A percentile compares a stretch with the other conserved stretches of the same genome.
Conservation (phyloP, 495 filamentous ascomycete species). For the Extremus antarcticus region DNA sequence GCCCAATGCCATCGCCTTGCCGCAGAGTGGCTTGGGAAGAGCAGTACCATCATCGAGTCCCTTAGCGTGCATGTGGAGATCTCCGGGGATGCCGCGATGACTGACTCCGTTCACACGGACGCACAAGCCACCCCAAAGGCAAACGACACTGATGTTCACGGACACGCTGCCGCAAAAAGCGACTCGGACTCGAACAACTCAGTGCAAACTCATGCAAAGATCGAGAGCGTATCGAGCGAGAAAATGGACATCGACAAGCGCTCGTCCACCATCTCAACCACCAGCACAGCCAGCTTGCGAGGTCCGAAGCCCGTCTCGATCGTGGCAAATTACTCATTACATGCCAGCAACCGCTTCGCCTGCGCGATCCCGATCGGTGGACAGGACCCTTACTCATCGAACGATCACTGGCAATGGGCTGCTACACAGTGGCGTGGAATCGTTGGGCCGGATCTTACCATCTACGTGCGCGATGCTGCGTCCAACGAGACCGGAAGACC, state of each 20-base stretch:
- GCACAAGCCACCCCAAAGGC: neutral
- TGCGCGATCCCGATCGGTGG: slow-evolving; percentile 52
- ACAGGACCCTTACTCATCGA: slow-evolving; percentile 58
- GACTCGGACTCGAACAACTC: neutral
- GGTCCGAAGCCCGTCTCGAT: slow-evolving; percentile 51
- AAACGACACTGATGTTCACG: neutral
- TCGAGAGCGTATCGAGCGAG: neutral
- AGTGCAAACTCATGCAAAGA: neutral
- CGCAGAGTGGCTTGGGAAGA: slow-evolving; percentile 50
- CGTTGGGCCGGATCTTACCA: slow-evolving; percentile 74
- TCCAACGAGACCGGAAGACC: slow-evolving; percentile 28
- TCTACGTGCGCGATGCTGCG: slow-evolving; percentile 45
- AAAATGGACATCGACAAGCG: slow-evolving; percentile 12
- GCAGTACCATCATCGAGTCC: neutral
- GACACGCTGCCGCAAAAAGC: neutral
- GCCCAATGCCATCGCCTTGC: slow-evolving; percentile 48
- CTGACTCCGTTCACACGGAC: neutral
- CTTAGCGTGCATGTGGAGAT: neutral
- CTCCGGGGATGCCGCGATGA: neutral
- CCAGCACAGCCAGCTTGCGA: slow-evolving; percentile 1
- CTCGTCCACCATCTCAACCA: neutral
- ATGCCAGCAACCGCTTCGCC: slow-evolving; percentile 62
- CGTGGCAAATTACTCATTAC: slow-evolving; percentile 65
- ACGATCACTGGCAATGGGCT: slow-evolving; percentile 98
- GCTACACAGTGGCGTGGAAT: slow-evolving; percentile 87